Base-by-base conservation (phyloP, 2,329 filamentous ascomycete genomes). In the Colletotrichum lupini region DNA sequence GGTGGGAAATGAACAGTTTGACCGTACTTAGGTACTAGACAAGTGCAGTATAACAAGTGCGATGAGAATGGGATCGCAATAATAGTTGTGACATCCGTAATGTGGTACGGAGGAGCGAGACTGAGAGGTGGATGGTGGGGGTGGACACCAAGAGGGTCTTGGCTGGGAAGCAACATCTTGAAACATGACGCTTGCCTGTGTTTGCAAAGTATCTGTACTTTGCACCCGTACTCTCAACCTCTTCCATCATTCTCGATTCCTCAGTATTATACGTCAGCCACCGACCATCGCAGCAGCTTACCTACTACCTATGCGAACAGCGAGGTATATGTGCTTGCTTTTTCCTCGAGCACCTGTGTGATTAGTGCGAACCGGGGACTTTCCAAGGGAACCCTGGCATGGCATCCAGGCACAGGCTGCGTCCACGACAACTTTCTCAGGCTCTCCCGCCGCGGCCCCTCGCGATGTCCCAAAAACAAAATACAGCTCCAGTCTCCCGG, bases 91-190 rank as follows among this genome's bases (percentile, higher is more conserved):
- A 16, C 37, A 42, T 42, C 37, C 37, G 14, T 8, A 42, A 2
- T 42, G 14, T 5, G 22, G 35, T 61, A 22, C 57, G 30, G 26
- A n/a, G 22, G 16, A 37, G 62, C 5, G 35, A 42, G 28, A 30
- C 12, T 28, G 55, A 26, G 32, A 24, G 30, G 14, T 72, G 69
- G 69, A 73, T 71, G 61, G 71, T 73, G 71, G 71, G 70, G 71
- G 71, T 66, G 61, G 71, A 28, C 49, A 70, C 60, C 32, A 19
- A 56, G 60, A 73, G 55, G 55, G 60, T 52, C 71, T 61, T 61
- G 67, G 60, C 67, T 35, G n/a, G 60, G 55, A 73, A 57, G 46
- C 56, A 60, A 32, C 61, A 37, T 22, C 35, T 61, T 61, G 60
- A 65, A 70, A 73, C 71, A 65, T 61, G 67, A 70, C 67, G 67